These are phyloP conservation scores for Candida mattraensis DNA, from an alignment of 805 yeast genomes.

Conservation along the genomic window DNA sequence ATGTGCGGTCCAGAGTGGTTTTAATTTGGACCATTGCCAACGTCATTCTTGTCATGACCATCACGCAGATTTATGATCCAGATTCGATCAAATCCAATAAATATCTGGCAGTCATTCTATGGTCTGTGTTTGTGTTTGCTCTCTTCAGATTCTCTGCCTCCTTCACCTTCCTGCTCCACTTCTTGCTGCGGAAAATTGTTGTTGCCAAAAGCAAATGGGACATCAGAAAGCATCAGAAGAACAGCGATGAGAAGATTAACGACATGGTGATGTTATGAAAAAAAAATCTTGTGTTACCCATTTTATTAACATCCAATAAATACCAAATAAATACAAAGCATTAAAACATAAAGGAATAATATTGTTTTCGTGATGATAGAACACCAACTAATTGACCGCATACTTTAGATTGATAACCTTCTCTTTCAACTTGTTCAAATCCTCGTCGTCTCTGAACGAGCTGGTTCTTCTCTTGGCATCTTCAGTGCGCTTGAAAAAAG, in stretches of 20 bases:
- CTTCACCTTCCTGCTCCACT: constrained; percentile 57
- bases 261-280: constrained; percentile 21
- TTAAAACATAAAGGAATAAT: constrained; percentile 6
- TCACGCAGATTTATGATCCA: constrained; percentile 77
- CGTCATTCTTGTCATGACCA: constrained; percentile 77
- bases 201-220: constrained; percentile 35
- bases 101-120: constrained; percentile 79
- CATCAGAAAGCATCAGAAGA: constrained; percentile 16
- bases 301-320: constrained; percentile 4
- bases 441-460: constrained; percentile 32
- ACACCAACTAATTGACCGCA: constrained; percentile 18
- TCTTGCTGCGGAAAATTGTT: constrained; percentile 32
- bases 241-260: constrained; percentile 18
- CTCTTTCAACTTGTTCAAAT: constrained; percentile 30
- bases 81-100: constrained; percentile 66
- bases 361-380: too few species aligned
- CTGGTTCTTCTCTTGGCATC: constrained; percentile 14
- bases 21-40: constrained; percentile 89
- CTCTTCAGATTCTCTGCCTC: constrained; percentile 84
- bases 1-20: constrained; percentile 94
- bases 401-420: constrained; percentile 31
- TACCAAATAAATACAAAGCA: constrained; percentile 7
- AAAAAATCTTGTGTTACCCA: constrained; percentile 1
- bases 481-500: constrained; percentile 2
- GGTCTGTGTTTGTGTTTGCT: constrained; percentile 90